A percentile compares a stretch with the other conserved stretches of the same genome.
These are phyloP conservation scores for Colletotrichum plurivorum DNA, from an alignment of 2,329 filamentous ascomycete species.

Conservation along the genomic window DNA sequence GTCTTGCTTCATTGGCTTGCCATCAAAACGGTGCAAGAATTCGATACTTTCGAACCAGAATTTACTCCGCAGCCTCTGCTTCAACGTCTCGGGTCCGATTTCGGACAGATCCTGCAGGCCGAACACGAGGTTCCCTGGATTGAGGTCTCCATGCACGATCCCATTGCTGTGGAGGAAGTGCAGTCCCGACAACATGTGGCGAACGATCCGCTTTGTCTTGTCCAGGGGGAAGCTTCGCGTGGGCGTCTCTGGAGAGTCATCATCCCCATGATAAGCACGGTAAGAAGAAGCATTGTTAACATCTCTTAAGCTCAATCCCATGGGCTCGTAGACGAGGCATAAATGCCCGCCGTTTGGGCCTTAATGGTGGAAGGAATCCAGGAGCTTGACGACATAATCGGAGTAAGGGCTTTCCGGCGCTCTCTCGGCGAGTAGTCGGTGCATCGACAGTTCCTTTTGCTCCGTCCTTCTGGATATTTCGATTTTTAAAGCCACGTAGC, in stretches of 20 bases:
- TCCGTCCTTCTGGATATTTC: constrained; percentile 42
- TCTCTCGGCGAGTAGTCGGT: constrained; percentile 30
- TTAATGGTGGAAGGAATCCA: constrained; percentile 47
- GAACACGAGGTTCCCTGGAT: constrained; percentile 31
- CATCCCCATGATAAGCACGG: constrained; percentile 34
- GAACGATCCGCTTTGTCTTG: not conserved
- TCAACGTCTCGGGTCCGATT: not conserved
- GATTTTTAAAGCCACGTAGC: constrained; percentile 48
- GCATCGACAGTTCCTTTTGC: constrained; percentile 37
- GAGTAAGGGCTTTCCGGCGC: not conserved
- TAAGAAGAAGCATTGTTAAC: too few species aligned
- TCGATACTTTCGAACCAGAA: not conserved
- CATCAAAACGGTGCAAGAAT: constrained; percentile 14
- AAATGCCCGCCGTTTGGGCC: constrained; percentile 51
- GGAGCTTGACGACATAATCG: constrained; percentile 41
- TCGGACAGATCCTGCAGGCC: constrained; percentile 2
- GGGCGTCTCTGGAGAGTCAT: not conserved
- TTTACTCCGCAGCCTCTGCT: not conserved
- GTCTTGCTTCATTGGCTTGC: not conserved
- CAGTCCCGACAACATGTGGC: constrained; percentile 20
- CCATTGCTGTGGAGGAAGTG: constrained; percentile 25
- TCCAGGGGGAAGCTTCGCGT: not conserved
- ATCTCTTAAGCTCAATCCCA: constrained; percentile 46
- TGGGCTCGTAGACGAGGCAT: constrained; percentile 49
- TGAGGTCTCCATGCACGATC: constrained; percentile 33